These are phyloP conservation scores for Gossypioides kirkii DNA, from an alignment of 345 rosid species.

Conservation along the genomic window DNA sequence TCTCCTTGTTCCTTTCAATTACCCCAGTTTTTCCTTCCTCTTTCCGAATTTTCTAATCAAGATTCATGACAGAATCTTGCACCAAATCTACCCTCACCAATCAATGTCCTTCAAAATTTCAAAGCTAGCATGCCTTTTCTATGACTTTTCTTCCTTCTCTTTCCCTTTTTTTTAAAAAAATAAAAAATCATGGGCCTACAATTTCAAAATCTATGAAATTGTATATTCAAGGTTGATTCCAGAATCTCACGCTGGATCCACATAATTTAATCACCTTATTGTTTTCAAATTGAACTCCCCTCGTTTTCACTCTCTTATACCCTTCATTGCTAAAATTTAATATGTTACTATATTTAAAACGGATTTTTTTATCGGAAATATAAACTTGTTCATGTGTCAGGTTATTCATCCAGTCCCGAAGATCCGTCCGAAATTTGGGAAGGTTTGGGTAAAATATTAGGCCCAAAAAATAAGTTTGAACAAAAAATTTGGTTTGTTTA, in stretches of 20 bases:
- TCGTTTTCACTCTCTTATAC: neutral
- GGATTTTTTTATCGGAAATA: too few species aligned
- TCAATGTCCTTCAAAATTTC: neutral
- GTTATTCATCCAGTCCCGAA: too few species aligned
- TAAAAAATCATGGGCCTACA: neutral
- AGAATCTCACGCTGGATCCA: neutral
- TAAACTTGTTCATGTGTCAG: too few species aligned
- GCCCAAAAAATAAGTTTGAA: too few species aligned
- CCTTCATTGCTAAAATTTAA: too few species aligned
- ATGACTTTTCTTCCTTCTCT: neutral
- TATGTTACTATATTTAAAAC: neutral
- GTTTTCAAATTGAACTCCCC: too few species aligned
- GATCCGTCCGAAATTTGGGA: too few species aligned
- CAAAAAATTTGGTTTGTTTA: too few species aligned
- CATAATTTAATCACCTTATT: too few species aligned
- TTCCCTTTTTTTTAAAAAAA: neutral
- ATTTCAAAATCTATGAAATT: neutral
- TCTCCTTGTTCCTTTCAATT: neutral
- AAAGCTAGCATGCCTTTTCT: neutral
- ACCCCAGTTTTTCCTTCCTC: neutral
- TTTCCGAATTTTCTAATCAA: neutral
- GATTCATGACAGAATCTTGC: constrained; percentile 1
- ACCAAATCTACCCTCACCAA: neutral
- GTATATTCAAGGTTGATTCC: neutral
- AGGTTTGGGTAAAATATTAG: too few species aligned